Percentiles rank a stretch among this genome's conserved stretches.
Evolutionary conservation across 106 monocot genomes (phyloP).

Genomic region (Dioscorea zingiberensis): DNA sequence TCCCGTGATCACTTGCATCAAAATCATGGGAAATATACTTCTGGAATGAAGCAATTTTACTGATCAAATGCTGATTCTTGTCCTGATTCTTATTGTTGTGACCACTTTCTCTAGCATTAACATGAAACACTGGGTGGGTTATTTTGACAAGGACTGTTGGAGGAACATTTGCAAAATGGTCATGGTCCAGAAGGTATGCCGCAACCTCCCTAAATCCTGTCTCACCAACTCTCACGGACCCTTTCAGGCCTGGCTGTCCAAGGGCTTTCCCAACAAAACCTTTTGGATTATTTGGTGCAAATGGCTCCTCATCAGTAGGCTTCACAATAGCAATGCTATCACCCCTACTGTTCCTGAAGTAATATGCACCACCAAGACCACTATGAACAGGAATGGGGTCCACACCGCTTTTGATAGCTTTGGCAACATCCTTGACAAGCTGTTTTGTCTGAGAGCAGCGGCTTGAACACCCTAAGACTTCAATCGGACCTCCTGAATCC

Average conservation of each 20-base stretch:
- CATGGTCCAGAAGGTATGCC: conserved; percentile 75
- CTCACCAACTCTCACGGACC: conserved; percentile 86
- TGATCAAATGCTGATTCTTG: conserved; percentile 19
- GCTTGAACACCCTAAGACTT: conserved; percentile 67
- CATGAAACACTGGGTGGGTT: conserved; percentile 62
- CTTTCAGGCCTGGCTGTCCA: conserved; percentile 74
- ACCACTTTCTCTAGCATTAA: conserved; percentile 44
- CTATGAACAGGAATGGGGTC: conserved; percentile 65
- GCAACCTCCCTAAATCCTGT: conserved; percentile 91
- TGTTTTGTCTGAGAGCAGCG: conserved; percentile 45
- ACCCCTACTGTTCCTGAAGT: conserved; percentile 62
- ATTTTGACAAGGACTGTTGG: conserved; percentile 80
- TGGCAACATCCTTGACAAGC: conserved; percentile 58
- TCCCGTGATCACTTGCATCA: conserved; percentile 94
- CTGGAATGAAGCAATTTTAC: conserved; percentile 91
- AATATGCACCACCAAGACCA: conserved; percentile 91
- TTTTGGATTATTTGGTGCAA: conserved; percentile 87
- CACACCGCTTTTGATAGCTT: conserved; percentile 60
- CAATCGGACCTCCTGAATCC: conserved; percentile 57
- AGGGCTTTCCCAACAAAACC: conserved; percentile 75
- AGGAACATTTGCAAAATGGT: conserved; percentile 84
- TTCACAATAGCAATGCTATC: conserved; percentile 81
- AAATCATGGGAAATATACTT: conserved; percentile 82
- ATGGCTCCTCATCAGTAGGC: conserved; percentile 92
- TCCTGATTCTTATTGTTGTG: conserved; percentile 15